A percentile compares a stretch with the other conserved stretches of the same genome.
Evolutionary conservation across 1,284 basidiomycete genomes (phyloP).

Genomic region (Coniophora puteana): DNA sequence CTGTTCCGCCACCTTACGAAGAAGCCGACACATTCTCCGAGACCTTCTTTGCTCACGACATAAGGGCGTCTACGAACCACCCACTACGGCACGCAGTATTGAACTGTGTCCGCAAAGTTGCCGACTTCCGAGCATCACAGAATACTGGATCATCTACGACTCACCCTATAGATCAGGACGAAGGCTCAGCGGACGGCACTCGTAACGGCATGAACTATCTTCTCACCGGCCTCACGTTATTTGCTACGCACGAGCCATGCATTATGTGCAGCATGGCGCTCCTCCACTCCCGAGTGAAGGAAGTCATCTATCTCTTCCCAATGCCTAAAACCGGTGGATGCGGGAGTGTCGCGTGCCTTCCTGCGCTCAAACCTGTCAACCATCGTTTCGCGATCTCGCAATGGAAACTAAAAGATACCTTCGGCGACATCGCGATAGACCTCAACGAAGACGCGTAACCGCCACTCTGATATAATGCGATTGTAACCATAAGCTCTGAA

Average conservation of each 20-base stretch:
- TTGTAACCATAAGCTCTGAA: no score
- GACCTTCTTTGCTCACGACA: conserved; percentile 66
- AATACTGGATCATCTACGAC: conserved; percentile 12
- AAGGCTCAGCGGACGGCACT: conserved; percentile 13
- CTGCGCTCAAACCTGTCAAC: conserved; percentile 76
- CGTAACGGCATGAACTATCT: conserved; percentile 79
- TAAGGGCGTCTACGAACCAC: conserved; percentile 61
- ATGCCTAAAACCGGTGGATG: conserved; percentile 76
- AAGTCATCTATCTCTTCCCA: conserved; percentile 72
- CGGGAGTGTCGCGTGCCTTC: conserved; percentile 66
- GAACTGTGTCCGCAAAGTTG: conserved; percentile 69
- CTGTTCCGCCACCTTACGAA: conserved; percentile 63
- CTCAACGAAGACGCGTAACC: conserved; percentile 17
- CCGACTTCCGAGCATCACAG: conserved; percentile 48
- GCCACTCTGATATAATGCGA: no score
- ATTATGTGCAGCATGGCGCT: conserved; percentile 96
- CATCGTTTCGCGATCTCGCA: conserved; percentile 72
- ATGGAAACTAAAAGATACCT: conserved; percentile 40
- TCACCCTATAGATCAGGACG: conserved; percentile 7
- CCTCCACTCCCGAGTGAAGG: conserved; percentile 85
- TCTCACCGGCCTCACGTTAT: conserved; percentile 77
- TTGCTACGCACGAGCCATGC: conserved; percentile 92
- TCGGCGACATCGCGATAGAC: conserved; percentile 10
- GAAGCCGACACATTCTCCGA: conserved; percentile 28
- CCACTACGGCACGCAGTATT: conserved; percentile 82